Base-by-base conservation (phyloP, 768 basidiomycete species). In the Tylopilus cervinicoccineus region DNA sequence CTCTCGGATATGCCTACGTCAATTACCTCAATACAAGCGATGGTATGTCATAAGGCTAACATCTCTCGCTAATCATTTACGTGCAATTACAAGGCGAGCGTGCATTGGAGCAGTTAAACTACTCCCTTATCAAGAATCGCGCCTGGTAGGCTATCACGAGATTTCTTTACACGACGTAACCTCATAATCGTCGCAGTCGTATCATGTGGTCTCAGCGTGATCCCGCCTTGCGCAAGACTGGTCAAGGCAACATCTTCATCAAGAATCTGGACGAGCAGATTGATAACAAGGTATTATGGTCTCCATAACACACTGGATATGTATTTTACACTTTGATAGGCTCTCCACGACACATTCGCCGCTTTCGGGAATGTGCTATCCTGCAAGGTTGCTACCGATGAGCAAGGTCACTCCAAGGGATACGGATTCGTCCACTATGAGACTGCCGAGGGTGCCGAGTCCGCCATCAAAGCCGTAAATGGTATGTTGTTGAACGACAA, bases 151-250 rank as follows among this genome's bases (percentile, higher is more conserved):
- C 69, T 37, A n/a, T 22, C 5, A 28, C 0, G 5, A n/a, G 14
- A 22, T 20, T 45, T 44, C n/a, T 16, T 48, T 27, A 6, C 16
- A 19, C 31, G 3, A 9, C 23, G 6, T 38, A 6, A 47, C 22
- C 43, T 51, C 45, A 51, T 43, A 40, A 34, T 43, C 23, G 6
- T 23, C 31, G 48, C 57, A 92, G 89, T 78, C 92, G 96, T 63
- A 99, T 99, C 80, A 99, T 99, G 96, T 98, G 96, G 95, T 97
- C 94, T 64, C 96, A 98, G 81, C 91, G 96, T 69, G 96, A 98
- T 76, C 96, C 96, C 51, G 92, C 93, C 59, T 84, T 99, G 66
- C 90, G 96, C 72, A 98, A 98, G 84, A 97, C 93, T 55, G 93
- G 93, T 56, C 93, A 97, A 75, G 96, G 96, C 70, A 99, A 99